Evolutionary conservation across 2,329 filamentous ascomycete genomes (phyloP), one percentile per base, ranked within the genome.

Genomic region (Sporothrix brasiliensis): DNA sequence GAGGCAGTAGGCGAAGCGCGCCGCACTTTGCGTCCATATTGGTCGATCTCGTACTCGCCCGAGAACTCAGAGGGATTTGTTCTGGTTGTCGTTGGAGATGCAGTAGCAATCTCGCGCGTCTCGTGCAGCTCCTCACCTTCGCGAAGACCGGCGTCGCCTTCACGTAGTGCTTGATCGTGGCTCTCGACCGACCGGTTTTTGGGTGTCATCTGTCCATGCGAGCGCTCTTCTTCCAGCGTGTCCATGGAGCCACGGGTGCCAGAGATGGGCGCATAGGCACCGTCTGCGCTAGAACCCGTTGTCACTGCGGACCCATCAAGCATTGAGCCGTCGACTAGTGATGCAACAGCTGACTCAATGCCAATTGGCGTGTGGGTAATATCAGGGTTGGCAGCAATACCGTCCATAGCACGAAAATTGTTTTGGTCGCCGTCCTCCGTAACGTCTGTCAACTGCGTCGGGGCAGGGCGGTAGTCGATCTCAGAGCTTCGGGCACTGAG

Each of bases 341-440:
- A 97, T 9, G 94, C 94, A 13, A 98, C 94, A 11, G 91, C 92
- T 16, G 94, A 97, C 79, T 97, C 94, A 0, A 97, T 89, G 2
- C 87, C 92, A 47, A 89, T 77, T 1, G 87, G 88, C 1, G 88
- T 89, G 75, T 93, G 89, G 3, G 96, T 86, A 76, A 93, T 90
- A 74, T 92, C 86, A 1, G 93, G 90, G 75, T 92, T 97, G 13
- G 89, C 89, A 54, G 87, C 90, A 61, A 93, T 81, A 24, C 87
- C 88, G 41, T 87, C 88, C 34, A 97, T 88, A 70, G 92, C 87
- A 75, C 92, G 91, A 44, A 89, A 77, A 74, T 89, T 85, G 71
- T 85, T 87, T 73, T 83, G 81, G 9, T 86, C 83, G 0, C 81
- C 82, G 74, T 84, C 87, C 4, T 83, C 81, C 5, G 86, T 83